Evolutionary conservation across 306 rosid species (phyloP), one percentile per base, ranked within the genome.

Genomic region (Geum urbanum): DNA sequence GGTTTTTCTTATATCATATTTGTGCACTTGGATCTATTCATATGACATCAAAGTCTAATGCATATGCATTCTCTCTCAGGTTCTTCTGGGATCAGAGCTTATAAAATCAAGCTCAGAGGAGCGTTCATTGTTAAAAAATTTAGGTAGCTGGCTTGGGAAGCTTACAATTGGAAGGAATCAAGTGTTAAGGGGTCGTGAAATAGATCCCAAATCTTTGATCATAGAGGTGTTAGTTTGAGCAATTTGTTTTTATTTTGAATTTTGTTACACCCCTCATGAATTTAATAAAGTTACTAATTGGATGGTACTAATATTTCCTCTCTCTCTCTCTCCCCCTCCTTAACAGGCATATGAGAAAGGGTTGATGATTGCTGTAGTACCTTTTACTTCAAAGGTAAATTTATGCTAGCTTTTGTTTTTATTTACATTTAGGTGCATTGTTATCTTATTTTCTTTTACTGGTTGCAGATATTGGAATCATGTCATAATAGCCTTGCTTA

Each of bases 101-200:
- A 95, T 95, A 74, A 95, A 91, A 79, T 95, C 99, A 70, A 95
- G 97, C 71, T 89, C 99, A 41, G 99, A 95, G 83, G 99, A 95
- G 82, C 99, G 99, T 62, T 95, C 99, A 8, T 73, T 95, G 78
- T 87, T 95, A 43, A 95, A 95, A 82, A 95, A 95, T 83, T 81
- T 95, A 70, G 99, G 99, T 13, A 95, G 99, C 85, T 95, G 99
- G 99, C 90, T 95, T 16, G 99, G 99, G n/a, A 95, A 89, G 80
- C 79, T 95, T 72, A 95, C 99, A 55, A 95, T 95, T 52, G 99
- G 99, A 35, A 83, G 95, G 81, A 91, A 95, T 79, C 99, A 87
- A 77, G 99, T 95, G 68, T 77, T 95, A 81, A 80, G 92, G 78
- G 99, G 95, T 69, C 97, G 97, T 52, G 99, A 91, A 81, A 95